phyloP scores from a whole-genome alignment of 805 yeast species.

The Metschnikowia henanensis region DNA sequence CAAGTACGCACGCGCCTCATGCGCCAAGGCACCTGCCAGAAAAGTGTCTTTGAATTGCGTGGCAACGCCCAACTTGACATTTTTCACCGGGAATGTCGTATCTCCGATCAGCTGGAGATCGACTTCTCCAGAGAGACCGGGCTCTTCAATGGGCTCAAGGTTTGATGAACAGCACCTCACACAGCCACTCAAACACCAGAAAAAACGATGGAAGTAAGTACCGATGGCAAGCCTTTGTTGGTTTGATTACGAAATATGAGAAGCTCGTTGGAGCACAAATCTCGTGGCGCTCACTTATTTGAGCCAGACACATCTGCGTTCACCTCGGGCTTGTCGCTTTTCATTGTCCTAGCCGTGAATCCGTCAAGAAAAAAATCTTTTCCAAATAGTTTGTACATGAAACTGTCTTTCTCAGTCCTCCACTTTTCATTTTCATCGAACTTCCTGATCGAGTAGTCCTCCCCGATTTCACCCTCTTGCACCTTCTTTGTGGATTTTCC shows the following conservation, averaged over 20 bases:
- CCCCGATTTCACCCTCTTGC: slow-evolving; percentile 40
- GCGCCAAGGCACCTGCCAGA: slow-evolving; percentile 6
- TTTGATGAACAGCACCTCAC: slow-evolving; percentile 32
- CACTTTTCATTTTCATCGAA: slow-evolving; percentile 42
- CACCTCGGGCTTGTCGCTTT: slow-evolving; percentile 3
- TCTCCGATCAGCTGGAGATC: slow-evolving; percentile 17
- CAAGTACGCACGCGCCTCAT: not conserved
- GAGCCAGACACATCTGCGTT: not conserved
- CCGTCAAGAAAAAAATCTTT: slow-evolving; percentile 44
- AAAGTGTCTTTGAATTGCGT: slow-evolving; percentile 15
- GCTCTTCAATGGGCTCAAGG: slow-evolving; percentile 34
- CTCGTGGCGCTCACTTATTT: not conserved
- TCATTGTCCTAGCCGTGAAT: slow-evolving; percentile 42
- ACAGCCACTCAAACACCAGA: slow-evolving; percentile 18
- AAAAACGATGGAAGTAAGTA: slow-evolving; percentile 15
- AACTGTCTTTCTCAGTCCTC: slow-evolving; percentile 37
- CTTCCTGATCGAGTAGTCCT: slow-evolving; percentile 32
- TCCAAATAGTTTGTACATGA: slow-evolving; percentile 40
- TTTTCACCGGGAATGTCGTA: slow-evolving; percentile 1
- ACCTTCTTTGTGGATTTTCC: slow-evolving; percentile 42
- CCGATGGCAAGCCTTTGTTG: too few relatives aligned
- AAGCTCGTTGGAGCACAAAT: too few relatives aligned
- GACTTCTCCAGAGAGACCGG: slow-evolving; percentile 37
- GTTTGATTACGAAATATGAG: too few relatives aligned
- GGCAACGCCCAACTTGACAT: slow-evolving; percentile 22